A percentile compares a stretch with the other conserved stretches of the same genome.
These are phyloP conservation scores for Kluyveromyces dobzhanskii DNA, from an alignment of 805 yeast species.

Conservation along the genomic window DNA sequence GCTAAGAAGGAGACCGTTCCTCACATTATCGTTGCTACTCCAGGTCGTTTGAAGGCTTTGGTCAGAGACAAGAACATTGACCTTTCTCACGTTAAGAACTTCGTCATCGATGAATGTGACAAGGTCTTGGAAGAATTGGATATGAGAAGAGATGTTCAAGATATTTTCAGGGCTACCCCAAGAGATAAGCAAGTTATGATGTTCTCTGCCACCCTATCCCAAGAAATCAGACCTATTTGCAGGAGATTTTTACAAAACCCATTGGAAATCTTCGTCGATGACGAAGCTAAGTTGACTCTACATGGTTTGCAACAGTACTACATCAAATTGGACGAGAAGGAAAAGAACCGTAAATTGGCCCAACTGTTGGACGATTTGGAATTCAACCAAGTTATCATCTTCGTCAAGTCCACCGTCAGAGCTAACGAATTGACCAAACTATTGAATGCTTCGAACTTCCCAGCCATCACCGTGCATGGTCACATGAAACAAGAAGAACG, in stretches of 20 bases:
- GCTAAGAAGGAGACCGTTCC: slow-evolving; percentile 92
- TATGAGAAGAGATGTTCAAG: slow-evolving; percentile 99
- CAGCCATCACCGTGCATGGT: slow-evolving; percentile 93
- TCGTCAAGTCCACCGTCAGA: slow-evolving; percentile 84
- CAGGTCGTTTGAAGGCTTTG: slow-evolving; percentile 93
- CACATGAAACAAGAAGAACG: slow-evolving; percentile 96
- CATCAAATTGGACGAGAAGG: slow-evolving; percentile 79
- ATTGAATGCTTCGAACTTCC: slow-evolving; percentile 88
- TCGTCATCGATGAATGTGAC: slow-evolving; percentile 97
- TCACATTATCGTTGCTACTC: slow-evolving; percentile 95
- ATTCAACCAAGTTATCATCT: slow-evolving; percentile 96
- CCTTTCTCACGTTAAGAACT: slow-evolving; percentile 82
- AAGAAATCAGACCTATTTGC: slow-evolving; percentile 92
- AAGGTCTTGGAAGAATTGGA: slow-evolving; percentile 85
- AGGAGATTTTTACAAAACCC: slow-evolving; percentile 98
- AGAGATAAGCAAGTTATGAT: slow-evolving; percentile 99
- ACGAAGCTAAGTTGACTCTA: slow-evolving; percentile 92
- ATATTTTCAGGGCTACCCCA: slow-evolving; percentile 94
- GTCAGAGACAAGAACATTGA: slow-evolving; percentile 87
- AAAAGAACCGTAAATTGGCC: slow-evolving; percentile 87
- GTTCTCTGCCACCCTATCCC: slow-evolving; percentile 94
- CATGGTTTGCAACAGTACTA: slow-evolving; percentile 98
- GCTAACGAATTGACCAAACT: slow-evolving; percentile 87
- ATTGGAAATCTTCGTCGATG: slow-evolving; percentile 93
- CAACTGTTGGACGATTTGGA: slow-evolving; percentile 90